phyloP scores from a whole-genome alignment of 352 stramenopile species.

The Phytophthora citrophthora region DNA sequence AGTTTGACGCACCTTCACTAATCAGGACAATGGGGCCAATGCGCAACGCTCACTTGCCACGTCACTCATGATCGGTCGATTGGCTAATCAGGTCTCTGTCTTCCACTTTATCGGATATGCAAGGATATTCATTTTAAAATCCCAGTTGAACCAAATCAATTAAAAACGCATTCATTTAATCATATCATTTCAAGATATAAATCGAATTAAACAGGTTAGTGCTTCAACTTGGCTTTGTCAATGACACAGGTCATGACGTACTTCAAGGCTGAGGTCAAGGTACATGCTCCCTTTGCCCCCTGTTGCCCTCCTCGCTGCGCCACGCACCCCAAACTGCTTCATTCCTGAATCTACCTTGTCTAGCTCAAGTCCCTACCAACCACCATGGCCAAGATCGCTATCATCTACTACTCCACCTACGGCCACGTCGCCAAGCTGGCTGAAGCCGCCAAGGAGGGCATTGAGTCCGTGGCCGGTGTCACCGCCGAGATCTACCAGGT shows the following conservation, averaged over 20 bases:
- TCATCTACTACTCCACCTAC: constrained; percentile 42
- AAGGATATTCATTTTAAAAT: not conserved
- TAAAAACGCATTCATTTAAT: not conserved
- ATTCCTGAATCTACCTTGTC: constrained; percentile 28
- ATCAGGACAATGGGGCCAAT: constrained; percentile 21
- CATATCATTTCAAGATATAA: not conserved
- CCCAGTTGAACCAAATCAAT: not conserved
- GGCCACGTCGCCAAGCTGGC: constrained; percentile 28
- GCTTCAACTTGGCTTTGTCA: constrained; percentile 12
- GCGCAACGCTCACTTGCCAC: constrained; percentile 8
- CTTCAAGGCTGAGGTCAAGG: not conserved
- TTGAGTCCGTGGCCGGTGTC: constrained; percentile 30
- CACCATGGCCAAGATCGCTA: constrained; percentile 36
- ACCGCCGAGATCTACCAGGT: constrained; percentile 32
- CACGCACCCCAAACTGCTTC: constrained; percentile 9
- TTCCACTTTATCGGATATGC: not conserved
- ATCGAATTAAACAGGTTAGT: constrained; percentile 1
- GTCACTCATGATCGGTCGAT: constrained; percentile 19
- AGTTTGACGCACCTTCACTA: not conserved
- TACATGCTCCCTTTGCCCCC: not conserved
- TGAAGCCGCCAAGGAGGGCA: constrained; percentile 23
- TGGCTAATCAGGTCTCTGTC: constrained; percentile 15
- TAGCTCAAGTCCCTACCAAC: constrained; percentile 9
- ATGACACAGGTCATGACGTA: not conserved
- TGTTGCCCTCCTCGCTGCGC: not conserved